Percentiles rank a stretch among this genome's conserved stretches.
phyloP scores from a whole-genome alignment of 2,329 filamentous ascomycete genomes.

The Fusarium sp. region DNA sequence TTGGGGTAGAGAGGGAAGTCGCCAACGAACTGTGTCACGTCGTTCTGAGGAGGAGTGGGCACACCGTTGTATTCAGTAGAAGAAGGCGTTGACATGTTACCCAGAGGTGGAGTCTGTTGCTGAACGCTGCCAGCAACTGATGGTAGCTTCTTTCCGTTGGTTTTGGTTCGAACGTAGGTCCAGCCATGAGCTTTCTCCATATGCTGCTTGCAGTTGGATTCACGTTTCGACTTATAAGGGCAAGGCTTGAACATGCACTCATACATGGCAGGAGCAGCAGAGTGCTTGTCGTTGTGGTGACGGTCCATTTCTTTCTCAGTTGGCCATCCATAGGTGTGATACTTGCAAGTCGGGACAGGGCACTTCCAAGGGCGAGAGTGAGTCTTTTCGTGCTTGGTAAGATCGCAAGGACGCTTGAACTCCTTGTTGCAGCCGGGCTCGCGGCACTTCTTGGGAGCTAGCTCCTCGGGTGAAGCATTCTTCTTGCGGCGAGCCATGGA shows the following conservation, averaged over 20 bases:
- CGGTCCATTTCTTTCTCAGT: conserved; percentile 98
- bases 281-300: conserved; percentile 97
- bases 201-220: conserved; percentile 97
- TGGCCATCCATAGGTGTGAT: conserved; percentile 89
- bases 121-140: conserved; percentile 58
- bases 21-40: conserved; percentile 46
- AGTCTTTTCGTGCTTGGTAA: conserved; percentile 98
- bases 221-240: conserved; percentile 92
- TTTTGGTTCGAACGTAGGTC: conserved; percentile 92
- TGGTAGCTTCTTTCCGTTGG: conserved; percentile 75
- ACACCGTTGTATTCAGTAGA: conserved; percentile 61
- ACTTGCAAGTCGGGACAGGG: conserved; percentile 83
- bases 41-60: conserved; percentile 67
- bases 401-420: conserved; percentile 96
- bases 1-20: conserved; percentile 62
- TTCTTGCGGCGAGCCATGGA: conserved; percentile 98
- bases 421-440: conserved; percentile 84
- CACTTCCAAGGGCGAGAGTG: conserved; percentile 98
- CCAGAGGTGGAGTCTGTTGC: conserved; percentile 67
- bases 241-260: conserved; percentile 86
- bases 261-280: conserved; percentile 79
- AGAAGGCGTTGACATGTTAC: conserved; percentile 70
- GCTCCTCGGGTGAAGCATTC: conserved; percentile 85
- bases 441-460: conserved; percentile 80
- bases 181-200: conserved; percentile 97